Conservation (phyloP, 768 basidiomycete genomes). For the Trametes sanguinea region DNA sequence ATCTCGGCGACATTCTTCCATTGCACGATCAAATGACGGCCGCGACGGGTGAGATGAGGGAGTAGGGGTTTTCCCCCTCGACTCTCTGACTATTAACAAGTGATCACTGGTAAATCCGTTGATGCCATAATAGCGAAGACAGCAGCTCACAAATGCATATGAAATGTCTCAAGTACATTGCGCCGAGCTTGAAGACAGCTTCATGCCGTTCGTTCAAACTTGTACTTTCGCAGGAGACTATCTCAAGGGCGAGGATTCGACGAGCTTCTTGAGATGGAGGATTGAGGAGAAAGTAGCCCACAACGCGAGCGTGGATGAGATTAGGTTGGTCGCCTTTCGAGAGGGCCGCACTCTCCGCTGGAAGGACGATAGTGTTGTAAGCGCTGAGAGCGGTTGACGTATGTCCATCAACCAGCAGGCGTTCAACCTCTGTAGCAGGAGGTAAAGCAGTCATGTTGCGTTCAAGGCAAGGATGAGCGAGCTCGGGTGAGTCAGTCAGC, state of each 20-base stretch:
- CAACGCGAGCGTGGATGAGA: background rate
- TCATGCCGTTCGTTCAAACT: background rate
- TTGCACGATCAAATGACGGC: conserved; percentile 4
- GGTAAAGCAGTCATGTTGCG: background rate
- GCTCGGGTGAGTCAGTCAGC: background rate
- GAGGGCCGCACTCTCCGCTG: conserved; percentile 4
- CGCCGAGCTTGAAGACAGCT: conserved; percentile 4
- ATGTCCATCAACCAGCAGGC: background rate
- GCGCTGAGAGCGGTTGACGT: conserved; percentile 3
- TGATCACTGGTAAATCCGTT: background rate
- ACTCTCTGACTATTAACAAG: background rate
- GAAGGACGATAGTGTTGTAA: background rate
- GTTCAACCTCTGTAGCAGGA: background rate
- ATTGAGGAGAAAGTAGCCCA: conserved; percentile 8
- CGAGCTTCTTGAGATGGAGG: conserved; percentile 5
- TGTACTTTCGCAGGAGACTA: background rate
- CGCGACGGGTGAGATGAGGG: conserved; percentile 3
- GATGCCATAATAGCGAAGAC: background rate
- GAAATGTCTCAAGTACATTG: conserved; percentile 1
- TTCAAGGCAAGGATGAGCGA: background rate
- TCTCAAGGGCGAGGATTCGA: background rate
- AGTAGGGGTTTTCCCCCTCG: conserved; percentile 1
- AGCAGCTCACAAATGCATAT: conserved; percentile 6
- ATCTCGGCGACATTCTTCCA: conserved; percentile 1
- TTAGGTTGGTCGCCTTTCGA: background rate